A percentile compares a stretch with the other conserved stretches of the same genome.
phyloP scores from a whole-genome alignment of 768 basidiomycete species.

The Mycena leptocephala region DNA sequence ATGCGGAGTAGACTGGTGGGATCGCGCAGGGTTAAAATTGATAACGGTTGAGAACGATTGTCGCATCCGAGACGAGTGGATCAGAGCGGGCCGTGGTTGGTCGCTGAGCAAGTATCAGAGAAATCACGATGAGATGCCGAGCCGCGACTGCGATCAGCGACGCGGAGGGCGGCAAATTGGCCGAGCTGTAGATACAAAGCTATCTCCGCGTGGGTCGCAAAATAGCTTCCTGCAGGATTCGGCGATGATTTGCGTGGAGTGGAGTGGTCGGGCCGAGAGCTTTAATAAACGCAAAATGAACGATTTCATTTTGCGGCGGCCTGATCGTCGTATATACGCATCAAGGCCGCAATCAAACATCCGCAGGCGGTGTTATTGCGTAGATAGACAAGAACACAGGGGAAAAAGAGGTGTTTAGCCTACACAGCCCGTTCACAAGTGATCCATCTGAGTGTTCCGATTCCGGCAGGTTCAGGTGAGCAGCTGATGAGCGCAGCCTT shows the following conservation, averaged over 20 bases:
- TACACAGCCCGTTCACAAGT: neutral
- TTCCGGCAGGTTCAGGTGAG: neutral
- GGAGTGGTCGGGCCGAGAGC: neutral
- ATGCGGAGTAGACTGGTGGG: neutral
- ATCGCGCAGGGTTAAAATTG: too few relatives aligned
- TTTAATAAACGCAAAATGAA: neutral
- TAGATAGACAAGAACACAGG: neutral
- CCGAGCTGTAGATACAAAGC: neutral
- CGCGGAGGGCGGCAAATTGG: neutral
- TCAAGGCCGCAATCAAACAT: slow-evolving; percentile 5
- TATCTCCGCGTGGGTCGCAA: neutral
- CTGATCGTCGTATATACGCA: slow-evolving; percentile 1
- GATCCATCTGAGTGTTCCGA: neutral
- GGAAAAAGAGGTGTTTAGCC: neutral
- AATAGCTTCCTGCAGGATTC: neutral
- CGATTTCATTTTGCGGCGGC: neutral
- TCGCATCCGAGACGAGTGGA: too few relatives aligned
- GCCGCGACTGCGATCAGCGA: neutral
- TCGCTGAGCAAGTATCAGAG: too few relatives aligned
- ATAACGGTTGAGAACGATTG: too few relatives aligned
- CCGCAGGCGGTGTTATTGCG: neutral
- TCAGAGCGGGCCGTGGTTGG: too few relatives aligned
- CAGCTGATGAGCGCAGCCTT: neutral
- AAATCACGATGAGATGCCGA: too few relatives aligned
- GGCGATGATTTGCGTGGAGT: neutral